Conservation (phyloP, 1,139 yeast genomes). For the Debaryomycetaceae sp. region DNA sequence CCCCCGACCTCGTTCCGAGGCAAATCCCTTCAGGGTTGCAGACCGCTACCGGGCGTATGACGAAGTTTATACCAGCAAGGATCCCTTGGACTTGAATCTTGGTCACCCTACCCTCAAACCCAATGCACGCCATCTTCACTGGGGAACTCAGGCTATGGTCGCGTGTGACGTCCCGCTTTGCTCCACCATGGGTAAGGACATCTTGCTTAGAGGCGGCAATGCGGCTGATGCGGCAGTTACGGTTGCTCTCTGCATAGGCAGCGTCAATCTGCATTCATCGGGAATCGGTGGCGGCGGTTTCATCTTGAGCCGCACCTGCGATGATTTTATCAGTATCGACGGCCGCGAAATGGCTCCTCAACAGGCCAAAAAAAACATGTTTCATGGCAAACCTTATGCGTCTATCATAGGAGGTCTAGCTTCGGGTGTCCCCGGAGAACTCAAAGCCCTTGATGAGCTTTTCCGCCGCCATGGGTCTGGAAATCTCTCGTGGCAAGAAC, state of each 20-base stretch:
- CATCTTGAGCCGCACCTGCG: slow-evolving; percentile 40
- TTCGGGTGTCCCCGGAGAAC: slow-evolving; percentile 81
- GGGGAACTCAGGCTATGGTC: slow-evolving; percentile 49
- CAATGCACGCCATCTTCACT: slow-evolving; percentile 14
- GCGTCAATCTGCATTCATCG: slow-evolving; percentile 69
- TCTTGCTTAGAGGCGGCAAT: slow-evolving; percentile 51
- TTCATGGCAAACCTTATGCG: slow-evolving; percentile 24
- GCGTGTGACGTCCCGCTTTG: slow-evolving; percentile 68
- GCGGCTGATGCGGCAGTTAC: slow-evolving; percentile 95
- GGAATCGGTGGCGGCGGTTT: slow-evolving; percentile 94
- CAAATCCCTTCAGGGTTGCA: no score
- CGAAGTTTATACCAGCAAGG: slow-evolving; percentile 4
- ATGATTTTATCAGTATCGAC: slow-evolving; percentile 49
- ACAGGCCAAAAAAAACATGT: slow-evolving; percentile 57
- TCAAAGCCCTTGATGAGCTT: slow-evolving; percentile 65
- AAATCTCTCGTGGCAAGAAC: slow-evolving; percentile 55
- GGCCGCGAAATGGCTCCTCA: slow-evolving; percentile 85
- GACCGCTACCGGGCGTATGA: slow-evolving; percentile 1
- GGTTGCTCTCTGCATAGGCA: slow-evolving; percentile 80
- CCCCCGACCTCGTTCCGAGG: no score
- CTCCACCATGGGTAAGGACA: slow-evolving; percentile 54
- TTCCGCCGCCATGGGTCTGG: slow-evolving; percentile 60
- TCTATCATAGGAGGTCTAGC: slow-evolving; percentile 78
- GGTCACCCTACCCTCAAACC: slow-evolving; percentile 29
- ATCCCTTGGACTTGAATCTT: slow-evolving; percentile 19